Evolutionary conservation across 805 yeast genomes (phyloP).

Genomic region (Candida maris): DNA sequence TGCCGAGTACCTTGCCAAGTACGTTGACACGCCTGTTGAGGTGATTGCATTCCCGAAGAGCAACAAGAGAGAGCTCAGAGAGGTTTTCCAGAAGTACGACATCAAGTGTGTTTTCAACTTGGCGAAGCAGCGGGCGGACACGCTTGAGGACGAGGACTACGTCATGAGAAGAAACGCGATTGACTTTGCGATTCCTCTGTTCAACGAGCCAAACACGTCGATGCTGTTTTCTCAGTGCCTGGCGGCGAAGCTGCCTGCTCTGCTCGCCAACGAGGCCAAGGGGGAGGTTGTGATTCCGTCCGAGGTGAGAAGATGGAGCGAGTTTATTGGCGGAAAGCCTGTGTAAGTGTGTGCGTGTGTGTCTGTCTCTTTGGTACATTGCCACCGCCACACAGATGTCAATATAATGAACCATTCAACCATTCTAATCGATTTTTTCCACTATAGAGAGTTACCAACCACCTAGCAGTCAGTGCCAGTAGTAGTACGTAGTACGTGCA

Average conservation of each 20-base stretch:
- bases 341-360: no score
- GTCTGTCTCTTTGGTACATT: no score
- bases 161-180: constrained; percentile 99
- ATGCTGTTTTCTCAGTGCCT: constrained; percentile 80
- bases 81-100: constrained; percentile 83
- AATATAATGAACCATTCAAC: no score
- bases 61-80: constrained; percentile 90
- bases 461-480: no score
- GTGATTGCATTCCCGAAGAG: constrained; percentile 88
- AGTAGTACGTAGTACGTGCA: no score
- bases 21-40: constrained; percentile 46
- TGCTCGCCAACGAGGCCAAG: constrained; percentile 45
- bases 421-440: no score
- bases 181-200: constrained; percentile 93
- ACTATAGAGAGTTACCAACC: no score
- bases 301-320: constrained; percentile 96
- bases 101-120: constrained; percentile 87
- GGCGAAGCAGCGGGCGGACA: constrained; percentile 86
- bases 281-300: constrained; percentile 57
- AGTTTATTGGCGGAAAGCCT: constrained; percentile 91
- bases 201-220: constrained; percentile 95
- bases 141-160: constrained; percentile 82
- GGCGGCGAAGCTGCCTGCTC: constrained; percentile 59
- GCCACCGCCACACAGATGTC: no score
- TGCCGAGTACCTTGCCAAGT: constrained; percentile 59